Evolutionary conservation across 1,139 yeast genomes (phyloP), one percentile per base, ranked within the genome.

Genomic region (Suhomyces coccinellae): DNA sequence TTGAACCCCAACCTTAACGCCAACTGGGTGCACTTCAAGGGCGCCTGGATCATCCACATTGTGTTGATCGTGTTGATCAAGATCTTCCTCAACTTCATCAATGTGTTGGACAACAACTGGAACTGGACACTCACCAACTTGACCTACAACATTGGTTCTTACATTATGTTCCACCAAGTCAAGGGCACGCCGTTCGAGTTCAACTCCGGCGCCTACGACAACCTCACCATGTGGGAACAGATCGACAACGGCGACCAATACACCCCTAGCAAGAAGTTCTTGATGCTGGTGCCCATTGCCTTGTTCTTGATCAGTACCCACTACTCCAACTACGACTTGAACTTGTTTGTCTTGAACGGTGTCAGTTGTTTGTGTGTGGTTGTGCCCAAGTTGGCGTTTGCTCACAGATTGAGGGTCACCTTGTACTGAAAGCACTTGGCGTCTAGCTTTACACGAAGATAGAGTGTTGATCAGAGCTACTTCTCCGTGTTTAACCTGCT

Each of bases 161-260:
- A 90, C 62, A 82, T 93, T 54, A 93, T 93, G 98, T 93, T 93
- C 65, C 99, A 93, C 66, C 87, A 88, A 63, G 89, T 93, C 41
- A 93, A 91, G 60, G 99, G 99, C 29, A 89, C 96, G 3, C 99
- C 99, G 1, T 93, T 93, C 65, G 99, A 93, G 56, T 90, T 91
- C 71, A 93, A 91, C 63, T 85, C 89, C 33, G 99, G 99, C 36
- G 98, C 98, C 0, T 93, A 87, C 66, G 99, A 93, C 64, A 85
- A 89, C 61, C 77, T 93, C 57, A 93, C 97, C 26, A 88, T 93
- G 97, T 93, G 99, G 99, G 99, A 93, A 67, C 99, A 93, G 67
- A 85, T 93, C 53, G 97, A 93, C 66, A 85, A 91, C 58, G 99
- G 98, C 50, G 97, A 90, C 62, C 96, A 90, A 65, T 93, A 91